Evolutionary conservation across 495 filamentous ascomycete species (phyloP), one percentile per base, ranked within the genome.

Genomic region (Penicillium dipodomyicola): DNA sequence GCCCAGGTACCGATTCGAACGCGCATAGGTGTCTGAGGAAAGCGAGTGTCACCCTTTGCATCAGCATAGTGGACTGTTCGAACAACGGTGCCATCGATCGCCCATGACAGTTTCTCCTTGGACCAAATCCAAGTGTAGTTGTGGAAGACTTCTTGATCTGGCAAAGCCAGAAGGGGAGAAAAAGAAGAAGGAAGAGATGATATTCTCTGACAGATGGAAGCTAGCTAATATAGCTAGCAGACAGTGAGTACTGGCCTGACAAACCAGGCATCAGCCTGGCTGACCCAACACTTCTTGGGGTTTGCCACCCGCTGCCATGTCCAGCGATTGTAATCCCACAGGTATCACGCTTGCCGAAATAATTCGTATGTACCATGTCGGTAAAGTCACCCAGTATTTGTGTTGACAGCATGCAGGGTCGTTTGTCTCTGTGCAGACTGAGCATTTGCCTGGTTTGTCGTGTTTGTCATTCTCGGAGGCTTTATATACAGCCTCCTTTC

Each of bases 111-210:
- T n/a, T 30, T 30, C 5, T 47, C 44, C 8, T 47, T 47, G 25
- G 22, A 17, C 44, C 44, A 47, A 10, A 47, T 12, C 44, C 44
- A 47, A 17, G 44, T 47, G 44, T 47, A 47, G 10, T 30, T 47
- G 8, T 47, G 44, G n/a, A 47, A 19, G 11, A 30, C 44, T 10
- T 30, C 44, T 15, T 47, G 25, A n/a, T n/a, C n/a, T n/a, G n/a
- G n/a, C n/a, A n/a, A n/a, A n/a, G n/a, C n/a, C n/a, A n/a, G n/a
- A n/a, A n/a, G n/a, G n/a, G n/a, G n/a, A n/a, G n/a, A n/a, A n/a
- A n/a, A n/a, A n/a, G n/a, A n/a, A n/a, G n/a, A n/a, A n/a, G n/a
- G n/a, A n/a, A n/a, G n/a, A n/a, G n/a, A n/a, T n/a, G n/a, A n/a
- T n/a, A n/a, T n/a, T n/a, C n/a, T n/a, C n/a, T n/a, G n/a, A n/a